Evolutionary conservation across 345 rosid species (phyloP), one percentile per base, ranked within the genome.

Genomic region (Linum usitatissimum): DNA sequence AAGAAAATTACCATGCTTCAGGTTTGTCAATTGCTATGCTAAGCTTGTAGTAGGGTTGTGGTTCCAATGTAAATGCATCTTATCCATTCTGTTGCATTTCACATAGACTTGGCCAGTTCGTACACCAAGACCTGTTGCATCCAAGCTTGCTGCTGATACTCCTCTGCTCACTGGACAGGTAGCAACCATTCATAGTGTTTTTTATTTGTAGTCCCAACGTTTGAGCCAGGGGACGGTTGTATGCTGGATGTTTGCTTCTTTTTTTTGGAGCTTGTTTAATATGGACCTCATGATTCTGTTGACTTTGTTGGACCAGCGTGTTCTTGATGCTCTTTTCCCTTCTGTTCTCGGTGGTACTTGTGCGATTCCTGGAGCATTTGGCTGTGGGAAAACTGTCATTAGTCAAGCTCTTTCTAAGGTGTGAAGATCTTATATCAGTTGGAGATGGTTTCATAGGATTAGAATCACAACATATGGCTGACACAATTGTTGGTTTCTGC

Each of bases 381-480:
- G 99, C 10, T 90, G 99, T 85, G 99, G 99, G 30, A 94, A 94
- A 86, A 94, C 99, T 62, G 99, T 94, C 73, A 94, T 94, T 65
- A 94, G 99, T 78, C 99, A 94, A 80, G 99, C 99, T 74, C 97
- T 94, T 77, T 94, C 99, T 21, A 94, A 94, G 96, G 99, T 94
- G 99, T 94, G 71, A 68, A 53, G 31, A 13, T 75, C 77, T 14
- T 8, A 55, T 51, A 53, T 31, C 61, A 15, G 28, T 45, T 49
- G 12, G 30, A 6, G 19, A 54, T 53, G 10, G 39, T n/a, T 57
- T 54, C 4, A 30, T 68, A 13, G 40, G 34, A 8, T n/a, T 57
- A 34, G 17, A 10, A 45, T 45, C 51, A 45, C 17, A 45, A 45
- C 51, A 10, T 4, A 45, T 10, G 15, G 17, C 3, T 45, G 17